Conservation (phyloP, 2,329 filamentous ascomycete species). For the Verticillium klebahnii region DNA sequence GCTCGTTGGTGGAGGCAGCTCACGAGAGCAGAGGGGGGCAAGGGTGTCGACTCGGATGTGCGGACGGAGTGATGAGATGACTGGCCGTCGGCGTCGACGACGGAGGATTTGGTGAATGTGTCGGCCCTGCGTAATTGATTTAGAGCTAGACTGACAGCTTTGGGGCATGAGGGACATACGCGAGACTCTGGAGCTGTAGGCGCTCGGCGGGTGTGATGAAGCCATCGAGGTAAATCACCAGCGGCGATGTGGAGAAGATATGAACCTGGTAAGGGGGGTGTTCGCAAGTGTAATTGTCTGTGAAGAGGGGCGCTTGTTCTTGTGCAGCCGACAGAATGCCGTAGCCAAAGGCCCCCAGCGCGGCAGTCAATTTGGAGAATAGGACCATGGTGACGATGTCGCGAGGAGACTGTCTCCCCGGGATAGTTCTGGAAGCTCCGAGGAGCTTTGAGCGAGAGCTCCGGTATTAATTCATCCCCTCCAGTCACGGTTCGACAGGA, state of each 20-base stretch:
- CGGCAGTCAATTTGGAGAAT: neutral
- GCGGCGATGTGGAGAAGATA: constrained; percentile 41
- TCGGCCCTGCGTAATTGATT: constrained; percentile 26
- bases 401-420: neutral
- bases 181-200: constrained; percentile 34
- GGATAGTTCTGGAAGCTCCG: neutral
- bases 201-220: constrained; percentile 39
- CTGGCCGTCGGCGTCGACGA: constrained; percentile 27
- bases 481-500: neutral
- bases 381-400: neutral
- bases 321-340: neutral
- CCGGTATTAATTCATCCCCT: neutral
- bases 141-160: neutral
- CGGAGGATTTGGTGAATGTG: constrained; percentile 38
- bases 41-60: constrained; percentile 40
- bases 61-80: constrained; percentile 31
- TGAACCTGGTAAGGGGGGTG: constrained; percentile 34
- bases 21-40: constrained; percentile 36
- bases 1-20: constrained; percentile 43
- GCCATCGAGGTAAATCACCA: constrained; percentile 44
- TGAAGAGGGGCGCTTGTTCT: neutral
- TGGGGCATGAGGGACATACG: constrained; percentile 20
- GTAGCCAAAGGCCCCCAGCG: neutral
- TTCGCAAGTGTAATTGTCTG: constrained; percentile 15
- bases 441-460: neutral